phyloP scores from a whole-genome alignment of 2,329 filamentous ascomycete species.

The Aspergillus pseudoterreus region DNA sequence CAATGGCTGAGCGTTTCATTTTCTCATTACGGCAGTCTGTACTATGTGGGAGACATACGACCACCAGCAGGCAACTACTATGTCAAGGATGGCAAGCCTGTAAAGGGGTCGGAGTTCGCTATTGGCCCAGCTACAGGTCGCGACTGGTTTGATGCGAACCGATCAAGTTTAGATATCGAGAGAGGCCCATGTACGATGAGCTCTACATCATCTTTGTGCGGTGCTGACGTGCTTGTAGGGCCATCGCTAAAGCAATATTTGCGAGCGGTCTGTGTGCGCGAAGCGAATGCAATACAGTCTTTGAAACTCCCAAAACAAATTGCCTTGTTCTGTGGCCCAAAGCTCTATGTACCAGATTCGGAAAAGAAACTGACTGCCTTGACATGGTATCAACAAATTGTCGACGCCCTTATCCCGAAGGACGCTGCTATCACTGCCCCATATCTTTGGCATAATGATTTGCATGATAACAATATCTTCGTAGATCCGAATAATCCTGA shows the following conservation, averaged over 20 bases:
- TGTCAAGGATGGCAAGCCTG: constrained; percentile 17
- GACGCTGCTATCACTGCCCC: constrained; percentile 18
- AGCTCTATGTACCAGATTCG: constrained; percentile 21
- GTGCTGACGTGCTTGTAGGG: constrained; percentile 20
- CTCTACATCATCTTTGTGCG: constrained; percentile 8
- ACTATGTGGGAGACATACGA: constrained; percentile 22
- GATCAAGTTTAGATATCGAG: constrained; percentile 21
- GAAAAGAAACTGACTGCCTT: constrained; percentile 24
- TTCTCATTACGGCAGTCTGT: constrained; percentile 27
- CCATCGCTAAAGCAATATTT: constrained; percentile 21
- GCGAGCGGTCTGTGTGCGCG: constrained; percentile 22
- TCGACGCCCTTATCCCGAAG: constrained; percentile 22
- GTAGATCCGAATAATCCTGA: constrained; percentile 25
- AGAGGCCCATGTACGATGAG: constrained; percentile 25
- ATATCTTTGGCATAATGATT: constrained; percentile 27
- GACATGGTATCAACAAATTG: constrained; percentile 20
- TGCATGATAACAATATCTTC: constrained; percentile 30
- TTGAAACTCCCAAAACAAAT: constrained; percentile 21
- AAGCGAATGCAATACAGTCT: constrained; percentile 19
- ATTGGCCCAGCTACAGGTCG: constrained; percentile 25
- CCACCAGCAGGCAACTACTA: constrained; percentile 16
- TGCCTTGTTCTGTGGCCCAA: constrained; percentile 27
- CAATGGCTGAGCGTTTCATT: constrained; percentile 26
- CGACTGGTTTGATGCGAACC: constrained; percentile 24
- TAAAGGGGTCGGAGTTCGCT: constrained; percentile 20